phyloP scores from a whole-genome alignment of 345 rosid genomes.

The Lepidium africanum region DNA sequence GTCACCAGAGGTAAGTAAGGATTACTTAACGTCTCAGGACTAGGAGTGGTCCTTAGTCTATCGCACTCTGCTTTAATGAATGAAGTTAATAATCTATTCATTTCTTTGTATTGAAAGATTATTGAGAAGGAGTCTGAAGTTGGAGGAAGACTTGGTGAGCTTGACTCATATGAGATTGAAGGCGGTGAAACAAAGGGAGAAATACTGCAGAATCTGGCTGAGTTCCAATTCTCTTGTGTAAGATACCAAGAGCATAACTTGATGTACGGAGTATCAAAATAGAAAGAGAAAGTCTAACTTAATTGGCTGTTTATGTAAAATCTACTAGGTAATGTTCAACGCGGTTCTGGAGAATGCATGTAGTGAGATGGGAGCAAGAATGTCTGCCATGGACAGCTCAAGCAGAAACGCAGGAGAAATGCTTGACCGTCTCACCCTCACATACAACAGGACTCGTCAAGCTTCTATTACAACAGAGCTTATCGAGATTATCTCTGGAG shows the following conservation, averaged over 20 bases:
- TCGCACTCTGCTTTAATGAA: neutral
- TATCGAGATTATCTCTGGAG: slow-evolving; percentile 97
- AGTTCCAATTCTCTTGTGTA: slow-evolving; percentile 98
- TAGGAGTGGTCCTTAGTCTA: neutral
- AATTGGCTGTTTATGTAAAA: neutral
- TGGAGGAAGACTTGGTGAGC: slow-evolving; percentile 86
- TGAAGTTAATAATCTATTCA: neutral
- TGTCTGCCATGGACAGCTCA: slow-evolving; percentile 98
- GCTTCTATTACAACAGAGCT: slow-evolving; percentile 95
- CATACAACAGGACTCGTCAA: slow-evolving; percentile 97
- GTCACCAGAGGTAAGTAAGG: slow-evolving; percentile 70
- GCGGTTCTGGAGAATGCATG: slow-evolving; percentile 88
- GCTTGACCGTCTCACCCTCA: slow-evolving; percentile 91
- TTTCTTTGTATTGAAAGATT: slow-evolving; percentile 34
- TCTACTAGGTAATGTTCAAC: slow-evolving; percentile 66
- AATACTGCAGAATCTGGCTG: slow-evolving; percentile 82
- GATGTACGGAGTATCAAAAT: neutral
- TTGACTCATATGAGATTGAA: slow-evolving; percentile 93
- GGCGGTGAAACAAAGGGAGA: slow-evolving; percentile 94
- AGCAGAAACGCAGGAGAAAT: slow-evolving; percentile 98
- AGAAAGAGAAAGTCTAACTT: neutral
- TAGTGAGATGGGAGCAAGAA: slow-evolving; percentile 82
- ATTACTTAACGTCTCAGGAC: slow-evolving; percentile 15
- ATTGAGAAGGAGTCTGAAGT: slow-evolving; percentile 83
- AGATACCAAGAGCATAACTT: slow-evolving; percentile 26